Evolutionary conservation across 192 early-diverging fungal genomes (phyloP), one percentile per base, ranked within the genome.

Genomic region (Glomus cerebriforme): DNA sequence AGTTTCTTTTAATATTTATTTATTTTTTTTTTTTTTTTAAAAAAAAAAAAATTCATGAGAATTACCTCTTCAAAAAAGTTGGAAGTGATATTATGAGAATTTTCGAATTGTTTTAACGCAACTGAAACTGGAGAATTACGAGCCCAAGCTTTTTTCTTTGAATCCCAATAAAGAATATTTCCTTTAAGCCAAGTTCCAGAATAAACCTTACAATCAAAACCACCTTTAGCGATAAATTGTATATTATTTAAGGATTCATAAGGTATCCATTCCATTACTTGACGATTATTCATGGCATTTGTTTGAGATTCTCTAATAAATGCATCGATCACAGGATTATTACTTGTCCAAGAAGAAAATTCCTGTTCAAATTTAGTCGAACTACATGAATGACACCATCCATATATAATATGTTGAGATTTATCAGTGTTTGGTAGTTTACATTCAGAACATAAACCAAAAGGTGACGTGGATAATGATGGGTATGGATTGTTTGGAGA

Each of bases 351-450:
- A 19, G 59, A 60, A 22, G 22, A 24, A 39, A 75, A 62, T 7
- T 60, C 12, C 6, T 75, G 29, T 62, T 62, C 32, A 63, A 75
- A 75, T 75, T 24, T 75, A 24, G 7, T n/a, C 2, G 59, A 24
- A 59, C 62, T 62, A 62, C 73, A 75, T 29, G 45, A 75, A 15
- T 62, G 54, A 75, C 73, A 75, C 73, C 73, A 75, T 39, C 43
- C 59, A 59, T 39, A 31, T 27, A 12, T 54, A 49, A 58, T 68
- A 37, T 67, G 15, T 35, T 54, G 49, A 22, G 17, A 1, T 22
- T 19, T 68, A 68, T 68, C 66, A 37, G 66, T 68, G n/a, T 68
- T 68, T 39, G 66, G 66, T n/a, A n/a, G n/a, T 9, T 37, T 31
- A 37, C 66, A 68, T 26, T 43, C 66, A 1, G 15, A 12, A n/a